Base-by-base conservation (phyloP, 2,329 filamentous ascomycete species). In the Pyrenochaeta sp. region DNA sequence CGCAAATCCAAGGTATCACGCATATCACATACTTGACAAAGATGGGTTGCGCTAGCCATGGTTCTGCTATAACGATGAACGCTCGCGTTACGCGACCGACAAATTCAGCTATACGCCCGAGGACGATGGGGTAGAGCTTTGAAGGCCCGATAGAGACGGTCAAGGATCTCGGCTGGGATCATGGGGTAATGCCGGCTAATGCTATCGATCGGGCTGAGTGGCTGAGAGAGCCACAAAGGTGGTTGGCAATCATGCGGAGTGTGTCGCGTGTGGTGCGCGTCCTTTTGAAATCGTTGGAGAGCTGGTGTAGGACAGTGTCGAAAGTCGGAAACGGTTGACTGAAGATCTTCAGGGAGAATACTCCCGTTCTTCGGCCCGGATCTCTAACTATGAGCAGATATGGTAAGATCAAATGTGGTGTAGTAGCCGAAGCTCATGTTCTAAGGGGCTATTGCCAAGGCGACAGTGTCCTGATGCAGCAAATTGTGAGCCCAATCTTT, bases 1-100 rank as follows among this genome's bases (percentile, higher is more conserved):
- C 54, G 54, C 64, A 58, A 48, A 22, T 49, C 54, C 58, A 52
- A 61, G 45, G 28, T 30, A 39, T 28, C 19, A 34, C 45, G 34
- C 40, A 42, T 40, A 52, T 52, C 12, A 28, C 39, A 34, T 36
- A 52, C 39, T 43, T 52, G 30, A 47, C 47, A 56, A 30, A 51
- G 45, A 49, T 36, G 51, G 37, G 13, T 15, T 27, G 48, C 54
- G 55, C 61, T 64, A 66, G 45, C 15, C 36, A 44, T 50, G 56
- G 32, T 30, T 40, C 42, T 51, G 56, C 54, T 61, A 61, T 58
- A 42, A 54, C 43, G 55, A 54, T 57, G 30, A 30, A 30, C 49
- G 53, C 43, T 45, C 5, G 39, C 15, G 27, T 39, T 34, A 43
- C 19, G 32, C 46, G 30, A 50, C 27, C 1, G 47, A 46, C 50